Conservation (phyloP, 2,329 filamentous ascomycete species). For the Colletotrichum godetiae region DNA sequence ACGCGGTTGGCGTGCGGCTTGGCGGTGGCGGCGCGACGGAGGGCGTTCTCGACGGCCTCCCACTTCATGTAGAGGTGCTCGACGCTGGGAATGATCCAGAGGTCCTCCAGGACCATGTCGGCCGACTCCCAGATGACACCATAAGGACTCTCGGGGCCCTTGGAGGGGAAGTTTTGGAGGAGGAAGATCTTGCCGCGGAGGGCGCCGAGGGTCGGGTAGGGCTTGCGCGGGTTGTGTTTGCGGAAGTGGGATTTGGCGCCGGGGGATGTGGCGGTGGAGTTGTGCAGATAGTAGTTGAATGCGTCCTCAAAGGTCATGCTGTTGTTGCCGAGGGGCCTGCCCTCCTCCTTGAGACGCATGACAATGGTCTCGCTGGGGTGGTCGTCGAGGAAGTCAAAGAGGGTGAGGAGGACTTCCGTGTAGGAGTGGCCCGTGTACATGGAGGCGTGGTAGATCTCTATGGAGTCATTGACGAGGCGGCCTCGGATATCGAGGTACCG, state of each 20-base stretch:
- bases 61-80: slow-evolving; percentile 59
- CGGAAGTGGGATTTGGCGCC: slow-evolving; percentile 51
- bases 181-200: slow-evolving; percentile 59
- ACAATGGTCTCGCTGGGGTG: slow-evolving; percentile 60
- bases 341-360: slow-evolving; percentile 63
- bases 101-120: slow-evolving; percentile 59
- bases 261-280: slow-evolving; percentile 46
- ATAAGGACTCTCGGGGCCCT: slow-evolving; percentile 44
- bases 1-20: slow-evolving; percentile 46
- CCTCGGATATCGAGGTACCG: slow-evolving; percentile 63
- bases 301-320: slow-evolving; percentile 56
- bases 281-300: slow-evolving; percentile 53
- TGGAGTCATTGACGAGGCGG: slow-evolving; percentile 52
- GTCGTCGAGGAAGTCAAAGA: slow-evolving; percentile 57
- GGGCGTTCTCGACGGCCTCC: slow-evolving; percentile 53
- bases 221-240: slow-evolving; percentile 43
- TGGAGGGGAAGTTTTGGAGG: slow-evolving; percentile 57
- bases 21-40: slow-evolving; percentile 49
- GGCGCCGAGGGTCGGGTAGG: slow-evolving; percentile 56
- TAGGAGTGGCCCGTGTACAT: slow-evolving; percentile 58
- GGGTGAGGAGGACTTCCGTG: slow-evolving; percentile 53
- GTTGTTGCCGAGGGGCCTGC: slow-evolving; percentile 48
- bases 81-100: slow-evolving; percentile 56
- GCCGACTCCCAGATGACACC: slow-evolving; percentile 57
- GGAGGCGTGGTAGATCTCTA: slow-evolving; percentile 60